Evolutionary conservation across 202 grass and related monocot species (phyloP).

Genomic region (Cymbopogon flexuosus): DNA sequence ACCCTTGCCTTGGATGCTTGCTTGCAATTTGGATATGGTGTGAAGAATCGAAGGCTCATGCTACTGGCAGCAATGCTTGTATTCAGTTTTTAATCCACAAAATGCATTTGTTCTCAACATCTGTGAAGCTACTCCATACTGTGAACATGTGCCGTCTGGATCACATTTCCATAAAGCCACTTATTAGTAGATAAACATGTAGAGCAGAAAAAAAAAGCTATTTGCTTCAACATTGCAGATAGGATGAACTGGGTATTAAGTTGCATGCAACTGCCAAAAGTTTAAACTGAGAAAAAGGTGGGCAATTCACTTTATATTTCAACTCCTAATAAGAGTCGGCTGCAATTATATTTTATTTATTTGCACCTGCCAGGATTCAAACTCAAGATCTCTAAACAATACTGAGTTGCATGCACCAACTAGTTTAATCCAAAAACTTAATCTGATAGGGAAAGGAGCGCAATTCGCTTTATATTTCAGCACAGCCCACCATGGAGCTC

Average conservation of each 20-base stretch:
- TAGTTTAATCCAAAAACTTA: not conserved
- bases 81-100: not conserved
- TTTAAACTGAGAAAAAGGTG: not conserved
- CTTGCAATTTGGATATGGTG: not conserved
- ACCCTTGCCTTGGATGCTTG: not conserved
- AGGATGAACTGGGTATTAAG: not conserved
- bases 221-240: not conserved
- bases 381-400: not conserved
- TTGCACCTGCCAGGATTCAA: not conserved
- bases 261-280: not conserved
- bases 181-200: not conserved
- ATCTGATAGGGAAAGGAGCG: not conserved
- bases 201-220: not conserved
- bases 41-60: not conserved
- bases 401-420: not conserved
- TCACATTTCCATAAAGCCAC: not conserved
- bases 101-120: not conserved
- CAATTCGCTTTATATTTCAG: not conserved
- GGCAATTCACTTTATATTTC: not conserved
- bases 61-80: conserved; percentile 21
- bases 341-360: not conserved
- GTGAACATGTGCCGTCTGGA: not conserved
- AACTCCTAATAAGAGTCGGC: not conserved
- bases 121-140: not conserved
- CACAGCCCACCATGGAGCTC: not conserved